phyloP scores from a whole-genome alignment of 768 basidiomycete species.

The Tylopilus intermedius region DNA sequence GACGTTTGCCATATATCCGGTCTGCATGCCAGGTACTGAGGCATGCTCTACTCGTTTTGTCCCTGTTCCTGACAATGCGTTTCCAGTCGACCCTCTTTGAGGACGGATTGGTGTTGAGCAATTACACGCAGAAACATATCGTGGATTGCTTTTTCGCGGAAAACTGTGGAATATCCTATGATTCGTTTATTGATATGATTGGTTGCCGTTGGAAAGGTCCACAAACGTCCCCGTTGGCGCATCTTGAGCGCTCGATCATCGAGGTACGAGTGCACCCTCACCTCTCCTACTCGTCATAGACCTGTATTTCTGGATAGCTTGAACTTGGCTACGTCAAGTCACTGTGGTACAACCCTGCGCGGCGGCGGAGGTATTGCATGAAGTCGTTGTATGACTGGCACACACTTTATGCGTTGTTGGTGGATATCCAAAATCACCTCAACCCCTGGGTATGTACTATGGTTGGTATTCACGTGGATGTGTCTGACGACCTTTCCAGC shows the following conservation, averaged over 20 bases:
- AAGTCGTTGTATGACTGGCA: slow-evolving; percentile 68
- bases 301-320: slow-evolving; percentile 37
- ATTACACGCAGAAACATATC: slow-evolving; percentile 49
- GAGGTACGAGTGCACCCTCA: slow-evolving; percentile 25
- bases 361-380: slow-evolving; percentile 60
- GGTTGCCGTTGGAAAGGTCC: slow-evolving; percentile 35
- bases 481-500: slow-evolving; percentile 15
- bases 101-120: slow-evolving; percentile 52
- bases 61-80: slow-evolving; percentile 1
- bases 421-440: slow-evolving; percentile 19
- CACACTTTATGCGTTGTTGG: slow-evolving; percentile 46
- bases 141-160: slow-evolving; percentile 63
- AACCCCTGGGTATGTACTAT: slow-evolving; percentile 13
- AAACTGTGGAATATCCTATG: slow-evolving; percentile 53
- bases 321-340: slow-evolving; percentile 55
- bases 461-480: not conserved
- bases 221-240: slow-evolving; percentile 35
- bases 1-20: slow-evolving; percentile 53
- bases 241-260: slow-evolving; percentile 37
- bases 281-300: not conserved
- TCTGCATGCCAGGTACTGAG: slow-evolving; percentile 56
- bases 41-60: not conserved
- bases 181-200: slow-evolving; percentile 38
- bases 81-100: slow-evolving; percentile 51
- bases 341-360: slow-evolving; percentile 63